Base-by-base conservation (phyloP, 2,329 filamentous ascomycete species). In the Trichoderma hamatum region DNA sequence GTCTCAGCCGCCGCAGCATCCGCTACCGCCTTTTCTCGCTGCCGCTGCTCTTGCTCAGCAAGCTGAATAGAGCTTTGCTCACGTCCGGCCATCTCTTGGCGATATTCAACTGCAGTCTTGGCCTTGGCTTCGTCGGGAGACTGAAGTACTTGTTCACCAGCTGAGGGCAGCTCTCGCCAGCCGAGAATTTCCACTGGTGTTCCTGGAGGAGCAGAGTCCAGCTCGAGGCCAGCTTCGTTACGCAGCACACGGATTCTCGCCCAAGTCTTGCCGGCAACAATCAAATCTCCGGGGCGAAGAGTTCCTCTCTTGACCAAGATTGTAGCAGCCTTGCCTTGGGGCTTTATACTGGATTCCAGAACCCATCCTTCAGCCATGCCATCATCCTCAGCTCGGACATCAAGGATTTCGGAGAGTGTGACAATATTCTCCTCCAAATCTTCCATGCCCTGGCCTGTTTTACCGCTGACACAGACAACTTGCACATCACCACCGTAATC, bases 401-500 rank as follows among this genome's bases (percentile, higher is more conserved):
- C 96, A 14, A 97, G 86, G 72, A 98, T 89, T 77, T 99, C 96
- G 1, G 94, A 92, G 5, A 97, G 86, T 0, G 93, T 91, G 26
- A 96, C 82, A 59, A 95, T 93, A 60, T 92, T 94, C 82, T 99
- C 96, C 80, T 98, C 96, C 2, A 99, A 86, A 62, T 96, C 92
- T 19, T 89, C 84, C 90, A 99, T 98, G 60, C 96, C 96, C 77
- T 91, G 84, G 1, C 96, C 96, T 0, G 96, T 98, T 83, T 96
- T 97, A 55, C 95, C 96, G 76, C 93, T 97, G 49, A 99, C 94
- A 66, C 87, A 88, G 2, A 98, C 92, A 21, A 94, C 92, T 79
- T 98, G 96, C 21, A 96, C 93, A 72, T 99, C 96, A 69, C 96
- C 96, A 51, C 96, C 96, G 75, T 89, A 97, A 76, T 98, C 96